These are phyloP conservation scores for Hemisphaericaspora subhashii DNA, from an alignment of 1,139 yeast genomes.

Conservation along the genomic window DNA sequence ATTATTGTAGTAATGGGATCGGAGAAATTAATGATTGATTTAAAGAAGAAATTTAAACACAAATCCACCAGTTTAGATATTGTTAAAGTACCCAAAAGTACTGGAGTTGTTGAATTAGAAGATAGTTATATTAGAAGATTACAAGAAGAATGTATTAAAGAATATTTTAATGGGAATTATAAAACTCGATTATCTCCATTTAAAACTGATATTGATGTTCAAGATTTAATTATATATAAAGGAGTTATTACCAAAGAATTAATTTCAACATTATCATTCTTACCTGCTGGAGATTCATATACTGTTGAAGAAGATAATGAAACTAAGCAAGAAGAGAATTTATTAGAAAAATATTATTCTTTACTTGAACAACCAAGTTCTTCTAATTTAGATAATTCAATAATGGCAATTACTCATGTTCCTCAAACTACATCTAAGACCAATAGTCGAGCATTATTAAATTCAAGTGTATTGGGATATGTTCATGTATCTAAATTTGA, in stretches of 20 bases:
- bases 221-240: conserved; percentile 40
- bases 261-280: conserved; percentile 38
- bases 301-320: conserved; percentile 31
- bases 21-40: conserved; percentile 64
- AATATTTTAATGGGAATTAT: conserved; percentile 83
- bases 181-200: conserved; percentile 73
- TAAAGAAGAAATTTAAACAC: conserved; percentile 55
- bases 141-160: conserved; percentile 77
- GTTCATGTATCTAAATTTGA: conserved; percentile 52
- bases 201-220: conserved; percentile 43
- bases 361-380: conserved; percentile 48
- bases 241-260: conserved; percentile 39
- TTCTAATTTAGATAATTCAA: conserved; percentile 64
- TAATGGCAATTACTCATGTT: conserved; percentile 72
- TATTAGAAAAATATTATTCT: conserved; percentile 35
- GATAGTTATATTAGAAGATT: conserved; percentile 65
- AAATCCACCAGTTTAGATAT: conserved; percentile 41
- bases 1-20: conserved; percentile 59
- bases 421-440: conserved; percentile 49
- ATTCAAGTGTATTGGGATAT: conserved; percentile 67
- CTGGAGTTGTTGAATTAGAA: conserved; percentile 73
- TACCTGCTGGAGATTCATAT: conserved; percentile 49
- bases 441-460: conserved; percentile 49
- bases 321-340: conserved; percentile 26
- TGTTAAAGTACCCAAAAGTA: conserved; percentile 66